Base-by-base conservation (phyloP, 129 eudicot genomes). In the Artemisia annua region DNA sequence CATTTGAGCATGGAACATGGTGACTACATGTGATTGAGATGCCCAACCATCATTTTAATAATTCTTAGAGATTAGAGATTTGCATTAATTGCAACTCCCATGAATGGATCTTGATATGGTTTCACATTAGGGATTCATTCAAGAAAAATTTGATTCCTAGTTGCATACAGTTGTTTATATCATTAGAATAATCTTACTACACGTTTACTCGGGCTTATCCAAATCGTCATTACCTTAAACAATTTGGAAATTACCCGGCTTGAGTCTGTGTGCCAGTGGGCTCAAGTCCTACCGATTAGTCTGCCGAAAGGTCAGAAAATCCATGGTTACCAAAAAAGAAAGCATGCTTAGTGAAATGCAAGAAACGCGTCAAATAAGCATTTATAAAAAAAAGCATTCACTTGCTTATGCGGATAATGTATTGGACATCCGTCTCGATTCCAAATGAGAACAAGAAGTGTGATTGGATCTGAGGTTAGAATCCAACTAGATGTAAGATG, bases 1-100 rank as follows among this genome's bases (percentile, higher is more conserved):
- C 72, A 43, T 55, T 71, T 71, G 54, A 71, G 59, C 77, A 78
- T 63, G 73, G 67, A 71, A 78, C 82, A 78, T 72, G 82, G 78
- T 78, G 63, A 72, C 56, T 78, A 78, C 78, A 78, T 78, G 73
- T 78, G 82, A 65, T 65, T 71, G 55, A 65, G 82, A 78, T 71
- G 78, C 54, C 78, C 76, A 72, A 78, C 78, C 78, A 48, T 64
- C 73, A 12, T 63, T 78, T 78, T 71, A 55, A 64, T 71, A 63
- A 9, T 63, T 65, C 72, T 71, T 78, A 24, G 52, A 67, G 67
- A n/a, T 71, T 78, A 24, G 52, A 67, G 67, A n/a, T 78, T 78
- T 78, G 67, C 69, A 78, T 78, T 78, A 17, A 57, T 67, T 57
- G 32, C 67, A 75, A 75, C 58, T 65, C 72, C 66, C 61, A 22